Evolutionary conservation across 73 alveolate genomes (phyloP), one percentile per base, ranked within the genome.

Genomic region (Paramecium caudatum): DNA sequence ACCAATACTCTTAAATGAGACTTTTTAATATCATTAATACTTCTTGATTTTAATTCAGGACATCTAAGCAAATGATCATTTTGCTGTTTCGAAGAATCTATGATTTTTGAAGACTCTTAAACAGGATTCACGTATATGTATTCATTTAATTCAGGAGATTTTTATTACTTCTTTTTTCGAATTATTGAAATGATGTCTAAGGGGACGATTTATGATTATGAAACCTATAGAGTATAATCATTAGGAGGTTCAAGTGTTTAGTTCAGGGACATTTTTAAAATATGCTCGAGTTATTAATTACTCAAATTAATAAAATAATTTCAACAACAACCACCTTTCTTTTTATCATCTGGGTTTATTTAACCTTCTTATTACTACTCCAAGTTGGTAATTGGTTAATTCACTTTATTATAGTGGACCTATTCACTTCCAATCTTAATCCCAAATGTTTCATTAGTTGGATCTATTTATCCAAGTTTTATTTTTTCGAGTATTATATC

Each of bases 341-440:
- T 37, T 36, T 68, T 12, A 23, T 68, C 15, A 13, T 68, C 84
- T 68, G 12, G 32, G 19, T 32, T 4, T 25, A 30, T 15, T 33
- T 68, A 68, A 68, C 19, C 10, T 30, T 68, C 27, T 32, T 34
- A 30, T 32, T 33, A 21, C 21, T 68, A 55, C 46, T 23, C 25
- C 12, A 37, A 68, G 37, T 68, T 68, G 37, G 84, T n/a, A 48
- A 7, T 19, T 36, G 33, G 5, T 32, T 83, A 34, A 48, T 34
- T 55, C 45, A 19, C 80, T 10, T 55, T 8, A 23, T 16, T 5
- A 19, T 55, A 27, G 8, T 32, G 33, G 16, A 15, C 45, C 19
- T 48, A 13, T 61, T 83, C 92, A n/a, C 49, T 83, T 13, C 92
- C 92, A 48, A 61, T 23, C 49, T 83, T 83, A 15, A 83, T 47